Evolutionary conservation across 2,329 filamentous ascomycete species (phyloP).

Genomic region (Escovopsis sp.): DNA sequence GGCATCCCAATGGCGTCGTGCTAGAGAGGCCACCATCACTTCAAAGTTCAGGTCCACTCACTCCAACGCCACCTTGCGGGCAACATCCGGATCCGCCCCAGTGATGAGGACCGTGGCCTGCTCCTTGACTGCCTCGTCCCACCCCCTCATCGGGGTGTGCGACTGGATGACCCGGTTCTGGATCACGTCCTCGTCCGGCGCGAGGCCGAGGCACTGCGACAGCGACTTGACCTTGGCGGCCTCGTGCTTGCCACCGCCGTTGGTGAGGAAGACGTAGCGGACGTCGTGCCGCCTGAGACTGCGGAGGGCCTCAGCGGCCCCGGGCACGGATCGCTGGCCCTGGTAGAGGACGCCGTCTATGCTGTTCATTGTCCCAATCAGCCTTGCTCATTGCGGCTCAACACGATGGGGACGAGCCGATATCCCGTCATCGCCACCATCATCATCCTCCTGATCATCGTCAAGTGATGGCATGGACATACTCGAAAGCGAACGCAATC

Average conservation of each 20-base stretch:
- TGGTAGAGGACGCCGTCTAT: slow-evolving; percentile 95
- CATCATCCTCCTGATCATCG: background rate
- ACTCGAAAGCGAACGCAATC: slow-evolving; percentile 24
- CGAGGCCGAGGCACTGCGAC: slow-evolving; percentile 16
- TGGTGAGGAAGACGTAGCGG: slow-evolving; percentile 89
- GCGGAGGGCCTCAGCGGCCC: slow-evolving; percentile 56
- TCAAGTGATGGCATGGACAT: slow-evolving; percentile 5
- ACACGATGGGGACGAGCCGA: background rate
- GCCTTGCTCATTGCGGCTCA: background rate
- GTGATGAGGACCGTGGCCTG: slow-evolving; percentile 52
- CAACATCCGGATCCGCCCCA: slow-evolving; percentile 51
- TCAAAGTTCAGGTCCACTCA: slow-evolving; percentile 16
- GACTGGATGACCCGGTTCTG: slow-evolving; percentile 47
- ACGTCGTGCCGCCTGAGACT: slow-evolving; percentile 61
- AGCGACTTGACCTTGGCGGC: slow-evolving; percentile 20
- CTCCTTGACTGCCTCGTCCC: slow-evolving; percentile 20
- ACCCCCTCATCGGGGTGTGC: slow-evolving; percentile 72
- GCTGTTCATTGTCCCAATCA: slow-evolving; percentile 13
- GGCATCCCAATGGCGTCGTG: too few species aligned
- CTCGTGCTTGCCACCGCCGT: slow-evolving; percentile 82
- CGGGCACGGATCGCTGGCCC: slow-evolving; percentile 61
- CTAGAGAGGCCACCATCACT: slow-evolving; percentile 11
- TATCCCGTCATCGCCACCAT: too few species aligned
- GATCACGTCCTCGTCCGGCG: slow-evolving; percentile 18
- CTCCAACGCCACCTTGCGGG: slow-evolving; percentile 56